Conservation (phyloP, 768 basidiomycete species). For the Agaricus subrufescens region DNA sequence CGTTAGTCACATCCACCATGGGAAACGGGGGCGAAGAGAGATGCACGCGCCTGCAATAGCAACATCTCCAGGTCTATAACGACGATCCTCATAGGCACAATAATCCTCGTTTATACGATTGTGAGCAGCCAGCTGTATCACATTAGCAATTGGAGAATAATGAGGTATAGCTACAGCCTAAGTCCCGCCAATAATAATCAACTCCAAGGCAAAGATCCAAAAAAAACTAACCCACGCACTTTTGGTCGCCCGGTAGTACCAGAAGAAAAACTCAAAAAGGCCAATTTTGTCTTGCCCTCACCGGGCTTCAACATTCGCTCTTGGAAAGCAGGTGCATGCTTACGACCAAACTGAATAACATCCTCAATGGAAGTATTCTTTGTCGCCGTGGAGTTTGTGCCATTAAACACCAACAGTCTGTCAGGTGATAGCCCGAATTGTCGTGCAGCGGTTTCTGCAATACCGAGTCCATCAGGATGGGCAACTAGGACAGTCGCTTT, state of each 20-base stretch:
- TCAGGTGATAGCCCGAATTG: constrained; percentile 31
- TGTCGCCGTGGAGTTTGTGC: constrained; percentile 7
- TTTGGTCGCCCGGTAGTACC: constrained; percentile 74
- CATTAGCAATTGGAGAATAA: constrained; percentile 53
- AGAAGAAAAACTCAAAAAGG: constrained; percentile 69
- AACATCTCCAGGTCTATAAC: constrained; percentile 58
- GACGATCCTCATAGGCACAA: constrained; percentile 38
- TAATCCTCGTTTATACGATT: constrained; percentile 43
- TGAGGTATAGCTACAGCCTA: constrained; percentile 62
- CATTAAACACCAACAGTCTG: constrained; percentile 41
- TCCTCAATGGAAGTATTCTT: constrained; percentile 34
- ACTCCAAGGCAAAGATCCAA: neutral
- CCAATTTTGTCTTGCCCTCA: constrained; percentile 66
- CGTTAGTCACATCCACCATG: neutral
- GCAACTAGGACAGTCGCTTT: constrained; percentile 44
- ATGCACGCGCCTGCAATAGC: constrained; percentile 46
- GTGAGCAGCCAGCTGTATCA: constrained; percentile 56
- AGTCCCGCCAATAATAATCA: neutral
- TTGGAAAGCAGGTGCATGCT: constrained; percentile 30
- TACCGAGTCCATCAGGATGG: constrained; percentile 39
- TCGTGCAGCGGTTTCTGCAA: constrained; percentile 37
- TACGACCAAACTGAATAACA: constrained; percentile 46
- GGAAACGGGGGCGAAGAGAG: no score
- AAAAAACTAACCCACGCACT: constrained; percentile 25
- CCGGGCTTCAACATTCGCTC: constrained; percentile 50